Evolutionary conservation across 257 asterid genomes (phyloP).

Genomic region (Solanum arcanum): DNA sequence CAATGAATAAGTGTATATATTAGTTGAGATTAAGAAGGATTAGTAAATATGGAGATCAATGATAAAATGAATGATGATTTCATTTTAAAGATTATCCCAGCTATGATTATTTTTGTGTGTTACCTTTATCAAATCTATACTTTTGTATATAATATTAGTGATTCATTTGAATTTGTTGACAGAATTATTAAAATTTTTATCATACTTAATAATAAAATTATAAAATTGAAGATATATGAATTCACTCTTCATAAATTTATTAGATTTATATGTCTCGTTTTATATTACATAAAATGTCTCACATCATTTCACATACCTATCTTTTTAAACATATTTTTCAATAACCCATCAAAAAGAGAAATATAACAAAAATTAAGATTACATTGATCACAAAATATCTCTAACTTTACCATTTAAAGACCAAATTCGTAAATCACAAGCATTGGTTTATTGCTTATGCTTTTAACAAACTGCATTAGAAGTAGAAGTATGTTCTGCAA

Average conservation of each 20-base stretch:
- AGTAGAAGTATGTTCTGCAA: not conserved
- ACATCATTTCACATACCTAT: not conserved
- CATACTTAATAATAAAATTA: not conserved
- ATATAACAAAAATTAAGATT: not conserved
- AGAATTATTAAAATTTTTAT: too few species aligned
- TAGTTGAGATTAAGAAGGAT: too few species aligned
- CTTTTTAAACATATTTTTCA: too few species aligned
- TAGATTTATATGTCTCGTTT: too few species aligned
- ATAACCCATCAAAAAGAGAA: not conserved
- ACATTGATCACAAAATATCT: not conserved
- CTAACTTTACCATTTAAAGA: not conserved
- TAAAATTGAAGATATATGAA: too few species aligned
- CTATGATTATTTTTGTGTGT: not conserved
- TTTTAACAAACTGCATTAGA: not conserved
- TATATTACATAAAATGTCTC: too few species aligned
- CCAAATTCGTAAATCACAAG: not conserved
- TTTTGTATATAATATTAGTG: too few species aligned
- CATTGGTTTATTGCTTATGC: not conserved
- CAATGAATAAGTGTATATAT: not conserved
- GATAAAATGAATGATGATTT: not conserved
- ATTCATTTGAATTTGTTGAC: too few species aligned
- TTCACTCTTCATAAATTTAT: not conserved
- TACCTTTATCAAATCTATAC: not conserved
- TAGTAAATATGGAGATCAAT: too few species aligned
- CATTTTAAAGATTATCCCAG: not conserved